phyloP scores from a whole-genome alignment of 352 stramenopile genomes.

The Phytophthora citricola region DNA sequence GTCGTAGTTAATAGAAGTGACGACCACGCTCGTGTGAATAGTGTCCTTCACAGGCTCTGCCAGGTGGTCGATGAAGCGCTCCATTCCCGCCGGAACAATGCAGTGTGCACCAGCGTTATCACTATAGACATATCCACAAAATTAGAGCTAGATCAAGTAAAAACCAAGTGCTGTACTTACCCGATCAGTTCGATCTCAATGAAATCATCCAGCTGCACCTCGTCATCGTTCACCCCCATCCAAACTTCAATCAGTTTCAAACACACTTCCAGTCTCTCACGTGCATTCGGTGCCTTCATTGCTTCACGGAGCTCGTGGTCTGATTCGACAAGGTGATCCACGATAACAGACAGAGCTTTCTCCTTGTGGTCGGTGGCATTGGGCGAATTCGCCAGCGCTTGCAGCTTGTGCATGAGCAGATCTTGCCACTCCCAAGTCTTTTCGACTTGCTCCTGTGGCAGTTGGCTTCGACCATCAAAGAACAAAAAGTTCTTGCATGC shows the following conservation, averaged over 20 bases:
- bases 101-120: conserved; percentile 60
- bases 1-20: conserved; percentile 41
- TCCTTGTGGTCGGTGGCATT: conserved; percentile 11
- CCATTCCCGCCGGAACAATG: conserved; percentile 58
- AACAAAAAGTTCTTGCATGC: conserved; percentile 60
- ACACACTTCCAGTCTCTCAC: conserved; percentile 44
- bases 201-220: conserved; percentile 68
- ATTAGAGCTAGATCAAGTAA: background rate
- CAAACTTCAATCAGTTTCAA: conserved; percentile 62
- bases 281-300: conserved; percentile 32
- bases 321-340: conserved; percentile 39
- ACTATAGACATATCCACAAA: conserved; percentile 18
- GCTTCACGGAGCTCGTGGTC: conserved; percentile 26
- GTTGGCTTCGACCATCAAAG: conserved; percentile 34
- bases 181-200: conserved; percentile 57
- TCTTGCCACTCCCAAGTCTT: conserved; percentile 58
- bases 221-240: conserved; percentile 57
- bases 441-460: conserved; percentile 38
- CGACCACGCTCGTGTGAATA: conserved; percentile 41
- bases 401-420: conserved; percentile 51
- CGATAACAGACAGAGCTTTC: conserved; percentile 43
- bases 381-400: conserved; percentile 37
- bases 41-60: conserved; percentile 33
- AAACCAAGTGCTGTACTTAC: conserved; percentile 25
- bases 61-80: conserved; percentile 54